phyloP scores from a whole-genome alignment of 2,329 filamentous ascomycete species.

The Botrytis pseudocinerea region DNA sequence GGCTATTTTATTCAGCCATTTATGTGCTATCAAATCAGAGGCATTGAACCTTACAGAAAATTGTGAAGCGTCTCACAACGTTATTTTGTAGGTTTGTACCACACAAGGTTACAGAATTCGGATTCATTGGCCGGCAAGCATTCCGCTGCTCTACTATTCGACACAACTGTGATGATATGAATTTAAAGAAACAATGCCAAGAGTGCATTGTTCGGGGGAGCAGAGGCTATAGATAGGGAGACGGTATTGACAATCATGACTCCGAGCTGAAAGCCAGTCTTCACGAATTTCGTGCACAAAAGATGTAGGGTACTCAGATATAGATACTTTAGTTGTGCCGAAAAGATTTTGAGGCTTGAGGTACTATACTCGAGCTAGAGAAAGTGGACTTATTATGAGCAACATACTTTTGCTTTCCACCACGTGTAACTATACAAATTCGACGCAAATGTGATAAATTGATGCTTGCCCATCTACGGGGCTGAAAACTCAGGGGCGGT shows the following conservation, averaged over 20 bases:
- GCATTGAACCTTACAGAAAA: neutral
- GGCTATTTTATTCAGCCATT: neutral
- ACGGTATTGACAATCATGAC: neutral
- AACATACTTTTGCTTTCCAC: neutral
- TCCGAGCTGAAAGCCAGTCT: neutral
- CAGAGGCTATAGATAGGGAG: neutral
- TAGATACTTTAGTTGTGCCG: neutral
- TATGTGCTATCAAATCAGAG: neutral
- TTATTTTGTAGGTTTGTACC: neutral
- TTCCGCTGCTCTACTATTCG: neutral
- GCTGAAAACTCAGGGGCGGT: neutral
- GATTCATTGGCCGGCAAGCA: neutral
- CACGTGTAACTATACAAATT: neutral
- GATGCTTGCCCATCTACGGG: neutral
- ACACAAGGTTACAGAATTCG: neutral
- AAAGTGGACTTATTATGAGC: neutral
- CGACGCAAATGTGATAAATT: neutral
- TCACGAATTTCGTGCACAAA: neutral
- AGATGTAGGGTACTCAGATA: neutral
- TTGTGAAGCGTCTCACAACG: slow-evolving; percentile 5
- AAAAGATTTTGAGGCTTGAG: neutral
- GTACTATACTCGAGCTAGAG: neutral
- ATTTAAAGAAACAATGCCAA: neutral
- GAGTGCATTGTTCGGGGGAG: neutral
- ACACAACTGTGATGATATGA: neutral